Evolutionary conservation across 169 alveolate species (phyloP).

Genomic region (Cyclospora cayetanensis): DNA sequence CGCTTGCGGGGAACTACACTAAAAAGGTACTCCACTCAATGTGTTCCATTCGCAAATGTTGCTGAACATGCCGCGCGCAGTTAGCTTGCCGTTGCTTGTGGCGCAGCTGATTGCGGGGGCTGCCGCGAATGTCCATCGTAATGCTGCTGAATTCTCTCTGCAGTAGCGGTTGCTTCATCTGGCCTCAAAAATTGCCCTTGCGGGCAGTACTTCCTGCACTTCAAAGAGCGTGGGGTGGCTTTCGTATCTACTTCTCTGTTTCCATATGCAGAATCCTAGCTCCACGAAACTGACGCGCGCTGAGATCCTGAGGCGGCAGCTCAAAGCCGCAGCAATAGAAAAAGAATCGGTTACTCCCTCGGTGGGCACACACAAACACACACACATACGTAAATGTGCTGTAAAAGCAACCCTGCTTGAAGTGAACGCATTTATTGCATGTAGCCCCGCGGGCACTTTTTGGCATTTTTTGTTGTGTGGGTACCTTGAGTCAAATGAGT

Average conservation of each 20-base stretch:
- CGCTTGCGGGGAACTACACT: conserved; percentile 46
- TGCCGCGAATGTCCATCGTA: background rate
- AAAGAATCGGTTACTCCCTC: conserved; percentile 42
- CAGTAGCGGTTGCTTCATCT: background rate
- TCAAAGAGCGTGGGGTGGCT: too few species aligned
- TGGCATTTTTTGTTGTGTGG: too few species aligned
- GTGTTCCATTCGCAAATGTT: background rate
- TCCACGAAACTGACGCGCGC: conserved; percentile 69
- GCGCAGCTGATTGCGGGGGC: background rate
- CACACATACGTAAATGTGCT: background rate
- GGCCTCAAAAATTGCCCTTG: too few species aligned
- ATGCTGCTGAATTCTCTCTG: background rate
- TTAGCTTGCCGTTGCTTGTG: background rate
- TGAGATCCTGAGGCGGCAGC: conserved; percentile 51
- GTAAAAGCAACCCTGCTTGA: background rate
- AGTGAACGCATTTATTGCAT: background rate
- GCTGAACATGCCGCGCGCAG: background rate
- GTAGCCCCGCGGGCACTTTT: background rate
- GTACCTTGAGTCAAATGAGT: background rate
- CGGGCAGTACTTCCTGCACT: too few species aligned
- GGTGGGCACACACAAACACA: background rate
- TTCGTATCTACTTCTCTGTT: background rate
- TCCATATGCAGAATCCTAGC: background rate
- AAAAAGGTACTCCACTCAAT: conserved; percentile 2
- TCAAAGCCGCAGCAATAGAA: conserved; percentile 58